Conservation (phyloP, 2,329 filamentous ascomycete species). For the Exophiala xenobiotica region DNA sequence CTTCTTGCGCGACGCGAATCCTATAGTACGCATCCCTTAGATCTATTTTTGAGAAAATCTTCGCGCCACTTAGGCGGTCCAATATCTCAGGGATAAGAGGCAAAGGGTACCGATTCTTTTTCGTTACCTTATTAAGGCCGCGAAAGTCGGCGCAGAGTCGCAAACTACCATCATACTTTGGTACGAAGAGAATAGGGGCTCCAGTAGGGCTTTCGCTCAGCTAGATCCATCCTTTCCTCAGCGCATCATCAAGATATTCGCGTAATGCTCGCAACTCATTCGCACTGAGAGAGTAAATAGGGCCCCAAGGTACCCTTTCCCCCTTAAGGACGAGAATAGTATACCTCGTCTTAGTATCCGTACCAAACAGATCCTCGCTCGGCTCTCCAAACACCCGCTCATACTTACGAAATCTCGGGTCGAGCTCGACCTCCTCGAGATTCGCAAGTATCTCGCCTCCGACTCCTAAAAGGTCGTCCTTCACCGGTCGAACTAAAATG, state of each 20-base stretch:
- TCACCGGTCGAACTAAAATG: too few relatives aligned
- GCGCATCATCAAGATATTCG: conserved; percentile 1
- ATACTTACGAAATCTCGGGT: too few relatives aligned
- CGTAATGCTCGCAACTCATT: conserved; percentile 1
- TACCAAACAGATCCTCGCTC: not conserved
- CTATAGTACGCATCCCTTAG: conserved; percentile 9
- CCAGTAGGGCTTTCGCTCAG: conserved; percentile 1
- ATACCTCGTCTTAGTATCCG: conserved; percentile 5
- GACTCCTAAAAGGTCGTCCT: too few relatives aligned
- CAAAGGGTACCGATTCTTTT: conserved; percentile 33
- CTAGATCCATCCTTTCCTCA: conserved; percentile 9
- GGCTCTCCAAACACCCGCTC: conserved; percentile 1
- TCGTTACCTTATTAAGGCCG: conserved; percentile 31
- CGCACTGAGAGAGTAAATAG: not conserved
- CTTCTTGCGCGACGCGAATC: not conserved
- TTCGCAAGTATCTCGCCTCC: too few relatives aligned
- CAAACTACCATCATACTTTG: conserved; percentile 29
- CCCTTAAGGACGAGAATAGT: not conserved
- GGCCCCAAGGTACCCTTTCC: not conserved
- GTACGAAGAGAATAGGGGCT: conserved; percentile 28
- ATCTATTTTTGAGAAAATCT: conserved; percentile 30
- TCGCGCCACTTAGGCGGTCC: conserved; percentile 22
- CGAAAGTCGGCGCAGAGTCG: conserved; percentile 30
- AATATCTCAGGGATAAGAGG: conserved; percentile 29
- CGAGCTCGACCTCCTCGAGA: too few relatives aligned